Percentiles rank a stretch among this genome's conserved stretches.
phyloP scores from a whole-genome alignment of 305 asterid genomes.

The Fraxinus sp. region DNA sequence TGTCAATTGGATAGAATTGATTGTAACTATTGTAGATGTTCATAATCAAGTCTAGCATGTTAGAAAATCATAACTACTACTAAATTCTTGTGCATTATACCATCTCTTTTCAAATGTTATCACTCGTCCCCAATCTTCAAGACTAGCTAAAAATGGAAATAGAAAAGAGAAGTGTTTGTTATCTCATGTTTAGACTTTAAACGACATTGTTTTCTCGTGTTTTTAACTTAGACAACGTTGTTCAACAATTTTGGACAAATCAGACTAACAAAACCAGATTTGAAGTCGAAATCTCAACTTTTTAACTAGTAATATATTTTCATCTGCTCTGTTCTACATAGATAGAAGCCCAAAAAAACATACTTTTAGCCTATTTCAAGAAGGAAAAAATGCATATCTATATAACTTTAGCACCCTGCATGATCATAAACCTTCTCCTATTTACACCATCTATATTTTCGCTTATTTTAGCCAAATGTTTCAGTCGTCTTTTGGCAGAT shows the following conservation, averaged over 20 bases:
- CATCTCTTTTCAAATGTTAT: not conserved
- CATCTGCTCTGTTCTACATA: not conserved
- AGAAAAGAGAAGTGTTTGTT: not conserved
- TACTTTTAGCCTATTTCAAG: not conserved
- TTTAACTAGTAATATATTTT: not conserved
- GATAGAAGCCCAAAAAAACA: not conserved
- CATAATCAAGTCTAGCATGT: not conserved
- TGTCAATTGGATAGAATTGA: not conserved
- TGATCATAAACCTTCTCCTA: constrained; percentile 37
- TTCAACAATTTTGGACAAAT: not conserved
- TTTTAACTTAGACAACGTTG: not conserved
- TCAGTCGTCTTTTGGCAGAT: constrained; percentile 43
- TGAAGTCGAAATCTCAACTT: not conserved
- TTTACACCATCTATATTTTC: constrained; percentile 41
- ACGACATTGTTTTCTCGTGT: not conserved
- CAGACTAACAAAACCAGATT: not conserved
- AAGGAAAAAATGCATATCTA: constrained; percentile 17
- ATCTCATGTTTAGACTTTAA: not conserved
- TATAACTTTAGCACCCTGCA: constrained; percentile 41
- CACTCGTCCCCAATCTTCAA: not conserved
- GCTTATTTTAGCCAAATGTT: constrained; percentile 46
- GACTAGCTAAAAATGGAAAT: not conserved
- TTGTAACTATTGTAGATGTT: no score
- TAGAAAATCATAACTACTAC: not conserved
- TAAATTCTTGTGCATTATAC: not conserved